Evolutionary conservation across 78 protist species (phyloP), one percentile per base, ranked within the genome.

Genomic region (Diacronema lutheri): DNA sequence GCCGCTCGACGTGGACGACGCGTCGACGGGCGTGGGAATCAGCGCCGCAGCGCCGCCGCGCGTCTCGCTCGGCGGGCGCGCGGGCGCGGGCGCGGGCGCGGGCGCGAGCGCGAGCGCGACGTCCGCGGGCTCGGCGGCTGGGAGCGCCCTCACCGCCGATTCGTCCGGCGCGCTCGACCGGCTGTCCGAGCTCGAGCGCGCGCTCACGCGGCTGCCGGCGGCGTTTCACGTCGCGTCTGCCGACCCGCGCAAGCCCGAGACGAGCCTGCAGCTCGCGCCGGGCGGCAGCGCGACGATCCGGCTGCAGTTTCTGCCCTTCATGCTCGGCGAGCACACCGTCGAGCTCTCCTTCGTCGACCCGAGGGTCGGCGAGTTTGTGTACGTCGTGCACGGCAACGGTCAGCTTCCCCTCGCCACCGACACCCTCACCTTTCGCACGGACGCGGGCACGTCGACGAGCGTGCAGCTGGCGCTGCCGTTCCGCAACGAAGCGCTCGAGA

Each of bases 231-330:
- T 57, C n/a, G 25, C 16, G 62, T 21, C 62, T 5, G 62, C 62
- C n/a, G n/a, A 21, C 62, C n/a, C 25, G 62, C 62, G 62, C n/a
- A 5, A 1, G 23, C 74, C 40, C 31, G 41, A 1, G 35, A 44
- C 72, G 60, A 35, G 12, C 7, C 16, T 89, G n/a, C 1, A 26
- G 31, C 16, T 89, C 35, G 83, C 73, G 62, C 31, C 57, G 69
- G n/a, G 61, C 29, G 86, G 57, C 13, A 71, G 37, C 29, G 40
- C 37, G 16, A 1, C 10, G 6, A 1, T 86, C 12, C 10, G 4
- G 19, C 26, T 90, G 38, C 78, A 83, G 83, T 91, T 91, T 65
- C 35, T 87, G 38, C 91, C 91, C 40, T 81, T 87, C 77, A 29
- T 21, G 64, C 65, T 82, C 14, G 81, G 91, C 44, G 19, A 55